Percentiles rank a stretch among this genome's conserved stretches.
Conservation (phyloP, 768 basidiomycete species). For the Lactarius deliciosus region DNA sequence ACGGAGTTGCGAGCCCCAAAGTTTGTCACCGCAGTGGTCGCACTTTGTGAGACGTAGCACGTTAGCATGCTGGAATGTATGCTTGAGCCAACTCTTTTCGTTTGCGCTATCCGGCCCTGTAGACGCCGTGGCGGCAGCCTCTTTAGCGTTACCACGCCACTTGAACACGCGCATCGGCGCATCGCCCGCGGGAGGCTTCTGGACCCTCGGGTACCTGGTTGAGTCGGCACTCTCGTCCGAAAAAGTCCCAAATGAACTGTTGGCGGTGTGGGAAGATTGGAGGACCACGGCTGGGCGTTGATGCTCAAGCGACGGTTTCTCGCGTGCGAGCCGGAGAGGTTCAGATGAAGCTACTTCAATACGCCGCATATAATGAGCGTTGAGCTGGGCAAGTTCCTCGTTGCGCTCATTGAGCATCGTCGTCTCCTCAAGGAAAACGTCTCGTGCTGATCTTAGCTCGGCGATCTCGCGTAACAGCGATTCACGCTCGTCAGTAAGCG, state of each 20-base stretch:
- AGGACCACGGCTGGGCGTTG: not conserved
- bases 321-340: not conserved
- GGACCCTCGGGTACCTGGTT: conserved; percentile 42
- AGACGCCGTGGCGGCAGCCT: conserved; percentile 51
- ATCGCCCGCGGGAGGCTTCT: conserved; percentile 41
- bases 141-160: conserved; percentile 64
- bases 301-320: conserved; percentile 22
- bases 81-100: conserved; percentile 46
- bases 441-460: conserved; percentile 83
- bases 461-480: conserved; percentile 73
- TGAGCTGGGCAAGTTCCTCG: conserved; percentile 88
- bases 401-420: conserved; percentile 88
- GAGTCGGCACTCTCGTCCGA: conserved; percentile 51
- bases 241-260: conserved; percentile 20
- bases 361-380: conserved; percentile 76
- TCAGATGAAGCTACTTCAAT: conserved; percentile 48
- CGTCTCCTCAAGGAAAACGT: conserved; percentile 88
- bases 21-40: conserved; percentile 95
- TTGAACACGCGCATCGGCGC: conserved; percentile 44
- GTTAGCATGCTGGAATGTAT: conserved; percentile 87
- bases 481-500: conserved; percentile 81
- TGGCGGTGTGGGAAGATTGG: conserved; percentile 16
- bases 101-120: conserved; percentile 31
- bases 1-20: conserved; percentile 96
- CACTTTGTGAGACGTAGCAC: conserved; percentile 88